A percentile compares a stretch with the other conserved stretches of the same genome.
Evolutionary conservation across 1,284 basidiomycete species (phyloP).

Genomic region (Pyrrhoderma lamaoense): DNA sequence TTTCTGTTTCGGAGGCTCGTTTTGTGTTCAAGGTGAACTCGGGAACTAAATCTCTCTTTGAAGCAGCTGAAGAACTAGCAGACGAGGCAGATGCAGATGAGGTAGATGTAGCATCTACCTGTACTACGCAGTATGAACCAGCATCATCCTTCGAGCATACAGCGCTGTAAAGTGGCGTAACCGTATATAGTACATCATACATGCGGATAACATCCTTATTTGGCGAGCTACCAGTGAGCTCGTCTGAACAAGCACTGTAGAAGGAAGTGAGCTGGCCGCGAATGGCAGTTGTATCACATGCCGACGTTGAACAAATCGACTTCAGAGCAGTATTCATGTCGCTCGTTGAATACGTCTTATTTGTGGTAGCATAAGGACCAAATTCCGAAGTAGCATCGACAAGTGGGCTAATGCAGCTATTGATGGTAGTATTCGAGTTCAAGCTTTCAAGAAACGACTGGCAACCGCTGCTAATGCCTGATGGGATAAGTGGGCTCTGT

Average conservation of each 20-base stretch:
- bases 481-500: constrained; percentile 51
- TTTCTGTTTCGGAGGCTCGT: constrained; percentile 19
- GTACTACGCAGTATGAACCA: constrained; percentile 58
- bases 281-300: constrained; percentile 56
- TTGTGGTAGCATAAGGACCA: constrained; percentile 35
- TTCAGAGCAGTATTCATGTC: constrained; percentile 47
- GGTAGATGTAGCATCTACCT: constrained; percentile 31
- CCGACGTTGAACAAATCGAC: constrained; percentile 47
- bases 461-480: constrained; percentile 56
- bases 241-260: constrained; percentile 57
- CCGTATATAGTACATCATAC: constrained; percentile 76
- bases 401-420: constrained; percentile 60
- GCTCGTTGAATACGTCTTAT: constrained; percentile 34
- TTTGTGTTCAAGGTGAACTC: constrained; percentile 3
- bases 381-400: constrained; percentile 55
- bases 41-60: constrained; percentile 20
- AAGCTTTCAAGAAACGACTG: constrained; percentile 51
- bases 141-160: constrained; percentile 69
- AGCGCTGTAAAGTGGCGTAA: constrained; percentile 57
- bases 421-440: constrained; percentile 52
- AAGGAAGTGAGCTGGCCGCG: constrained; percentile 60
- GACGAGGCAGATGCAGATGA: constrained; percentile 20
- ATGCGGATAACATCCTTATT: constrained; percentile 45
- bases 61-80: constrained; percentile 4
- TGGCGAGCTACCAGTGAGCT: constrained; percentile 48